Base-by-base conservation (phyloP, 169 alveolate genomes). In the Eimeria praecox region DNA sequence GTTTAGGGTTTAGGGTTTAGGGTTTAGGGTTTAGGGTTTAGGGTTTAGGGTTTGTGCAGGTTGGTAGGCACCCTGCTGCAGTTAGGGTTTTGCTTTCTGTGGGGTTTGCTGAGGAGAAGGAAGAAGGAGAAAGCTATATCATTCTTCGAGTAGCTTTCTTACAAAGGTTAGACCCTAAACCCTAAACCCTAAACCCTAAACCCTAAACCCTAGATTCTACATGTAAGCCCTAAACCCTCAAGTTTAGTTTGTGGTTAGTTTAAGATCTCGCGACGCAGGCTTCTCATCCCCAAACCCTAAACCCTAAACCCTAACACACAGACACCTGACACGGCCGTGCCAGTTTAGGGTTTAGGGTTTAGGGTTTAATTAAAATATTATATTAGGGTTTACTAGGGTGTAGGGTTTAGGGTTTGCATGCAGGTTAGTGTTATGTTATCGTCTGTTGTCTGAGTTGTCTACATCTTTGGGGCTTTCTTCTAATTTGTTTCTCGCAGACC, bases 71-170 rank as follows among this genome's bases (percentile, higher is more conserved):
- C 73, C 92, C 71, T 18, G 92, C 92, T 33, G 92, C 92, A 9
- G 92, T 85, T 73, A 24, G 78, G 73, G 78, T 85, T 69, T 44
- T 85, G 92, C 73, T 30, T 10, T 69, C 92, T 2, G 92, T 52
- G 2, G 92, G 92, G 49, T 85, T 85, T 77, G 30, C 20, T 4
- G 87, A 77, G 42, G 87, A 40, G 9, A 20, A 16, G 8, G 24
- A 30, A 3, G 80, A 1, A 4, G 44, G 35, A 35, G 92, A 85
- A 2, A 62, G 54, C n/a, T 85, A 35, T 33, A 52, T 5, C 3
- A 73, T 85, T 33, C 38, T 85, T 69, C 73, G 59, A 10, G 62
- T 77, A 3, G 92, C 92, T 52, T 85, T 52, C 78, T 46, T 85
- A 30, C 59, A 22, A n/a, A 38, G 92, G 92, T 85, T 30, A 77